A percentile compares a stretch with the other conserved stretches of the same genome.
Evolutionary conservation across 2,329 filamentous ascomycete genomes (phyloP).

Genomic region (Dactylonectria macrodidyma): DNA sequence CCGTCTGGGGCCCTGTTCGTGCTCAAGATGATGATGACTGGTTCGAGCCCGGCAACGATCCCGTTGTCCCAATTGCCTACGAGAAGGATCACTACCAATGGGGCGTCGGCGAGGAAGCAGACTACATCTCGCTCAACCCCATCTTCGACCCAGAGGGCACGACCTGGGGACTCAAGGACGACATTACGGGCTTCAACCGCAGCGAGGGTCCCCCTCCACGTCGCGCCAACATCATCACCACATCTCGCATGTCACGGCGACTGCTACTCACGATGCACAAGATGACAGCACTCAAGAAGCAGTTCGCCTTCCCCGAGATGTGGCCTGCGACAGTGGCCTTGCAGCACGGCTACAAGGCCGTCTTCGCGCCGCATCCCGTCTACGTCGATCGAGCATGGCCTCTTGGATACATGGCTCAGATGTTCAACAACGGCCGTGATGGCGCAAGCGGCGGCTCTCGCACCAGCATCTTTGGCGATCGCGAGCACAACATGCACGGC

Average conservation of each 20-base stretch:
- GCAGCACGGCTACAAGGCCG: slow-evolving; percentile 93
- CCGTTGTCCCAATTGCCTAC: slow-evolving; percentile 76
- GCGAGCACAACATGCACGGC: slow-evolving; percentile 90
- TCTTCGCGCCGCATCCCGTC: slow-evolving; percentile 90
- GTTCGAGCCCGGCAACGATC: slow-evolving; percentile 81
- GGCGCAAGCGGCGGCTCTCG: slow-evolving; percentile 81
- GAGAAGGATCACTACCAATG: slow-evolving; percentile 87
- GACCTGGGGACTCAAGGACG: slow-evolving; percentile 84
- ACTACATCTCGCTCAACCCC: slow-evolving; percentile 92
- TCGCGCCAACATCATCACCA: slow-evolving; percentile 90
- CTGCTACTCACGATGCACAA: slow-evolving; percentile 91
- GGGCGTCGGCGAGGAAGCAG: slow-evolving; percentile 92
- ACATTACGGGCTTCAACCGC: slow-evolving; percentile 87
- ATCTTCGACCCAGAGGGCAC: slow-evolving; percentile 92
- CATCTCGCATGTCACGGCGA: slow-evolving; percentile 84
- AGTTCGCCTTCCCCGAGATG: slow-evolving; percentile 97
- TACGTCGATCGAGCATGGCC: slow-evolving; percentile 93
- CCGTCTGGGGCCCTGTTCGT: slow-evolving; percentile 88
- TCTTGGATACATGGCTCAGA: slow-evolving; percentile 79
- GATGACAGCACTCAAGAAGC: slow-evolving; percentile 87
- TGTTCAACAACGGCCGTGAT: slow-evolving; percentile 85
- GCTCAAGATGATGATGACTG: slow-evolving; percentile 78
- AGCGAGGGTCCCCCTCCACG: slow-evolving; percentile 75
- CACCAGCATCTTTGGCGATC: slow-evolving; percentile 83
- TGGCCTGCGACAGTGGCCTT: slow-evolving; percentile 91